phyloP scores from a whole-genome alignment of 495 filamentous ascomycete genomes.

The Copromyces sp. region DNA sequence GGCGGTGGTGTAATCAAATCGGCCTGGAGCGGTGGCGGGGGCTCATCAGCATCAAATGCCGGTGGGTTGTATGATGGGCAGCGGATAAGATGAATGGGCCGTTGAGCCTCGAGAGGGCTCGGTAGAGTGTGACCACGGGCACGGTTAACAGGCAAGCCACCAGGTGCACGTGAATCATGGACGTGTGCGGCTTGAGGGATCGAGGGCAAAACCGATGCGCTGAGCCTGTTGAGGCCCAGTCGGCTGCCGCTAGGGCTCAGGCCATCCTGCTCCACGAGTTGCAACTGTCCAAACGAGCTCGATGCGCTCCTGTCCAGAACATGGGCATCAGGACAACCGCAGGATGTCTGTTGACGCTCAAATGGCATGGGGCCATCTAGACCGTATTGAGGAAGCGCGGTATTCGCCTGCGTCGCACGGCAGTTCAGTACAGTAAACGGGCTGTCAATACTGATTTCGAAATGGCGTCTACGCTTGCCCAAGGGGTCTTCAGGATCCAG shows the following conservation, averaged over 20 bases:
- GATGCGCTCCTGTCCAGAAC: slow-evolving; percentile 31
- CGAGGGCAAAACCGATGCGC: slow-evolving; percentile 8
- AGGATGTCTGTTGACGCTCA: slow-evolving; percentile 44
- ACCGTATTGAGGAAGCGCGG: slow-evolving; percentile 74
- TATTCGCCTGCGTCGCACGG: slow-evolving; percentile 85
- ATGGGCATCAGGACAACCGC: slow-evolving; percentile 68
- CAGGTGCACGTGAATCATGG: slow-evolving; percentile 1
- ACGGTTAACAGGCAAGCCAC: slow-evolving; percentile 1
- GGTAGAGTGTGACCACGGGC: slow-evolving; percentile 1
- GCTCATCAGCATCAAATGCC: slow-evolving; percentile 75
- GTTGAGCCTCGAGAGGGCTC: slow-evolving; percentile 13
- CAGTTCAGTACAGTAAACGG: slow-evolving; percentile 95
- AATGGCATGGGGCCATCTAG: slow-evolving; percentile 39
- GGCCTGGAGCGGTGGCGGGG: slow-evolving; percentile 48
- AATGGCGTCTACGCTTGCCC: slow-evolving; percentile 75
- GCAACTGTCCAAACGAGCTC: slow-evolving; percentile 15
- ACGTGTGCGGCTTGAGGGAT: slow-evolving; percentile 23
- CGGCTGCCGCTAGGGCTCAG: slow-evolving; percentile 5
- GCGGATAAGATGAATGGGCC: slow-evolving; percentile 87
- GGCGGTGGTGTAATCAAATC: slow-evolving; percentile 73
- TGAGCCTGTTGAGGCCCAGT: slow-evolving; percentile 14
- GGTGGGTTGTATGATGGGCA: slow-evolving; percentile 84
- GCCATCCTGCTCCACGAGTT: slow-evolving; percentile 17
- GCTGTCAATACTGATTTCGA: slow-evolving; percentile 97
- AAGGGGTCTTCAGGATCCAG: slow-evolving; percentile 68